These are phyloP conservation scores for Silene conica DNA, from an alignment of 148 eudicot species.

Conservation along the genomic window DNA sequence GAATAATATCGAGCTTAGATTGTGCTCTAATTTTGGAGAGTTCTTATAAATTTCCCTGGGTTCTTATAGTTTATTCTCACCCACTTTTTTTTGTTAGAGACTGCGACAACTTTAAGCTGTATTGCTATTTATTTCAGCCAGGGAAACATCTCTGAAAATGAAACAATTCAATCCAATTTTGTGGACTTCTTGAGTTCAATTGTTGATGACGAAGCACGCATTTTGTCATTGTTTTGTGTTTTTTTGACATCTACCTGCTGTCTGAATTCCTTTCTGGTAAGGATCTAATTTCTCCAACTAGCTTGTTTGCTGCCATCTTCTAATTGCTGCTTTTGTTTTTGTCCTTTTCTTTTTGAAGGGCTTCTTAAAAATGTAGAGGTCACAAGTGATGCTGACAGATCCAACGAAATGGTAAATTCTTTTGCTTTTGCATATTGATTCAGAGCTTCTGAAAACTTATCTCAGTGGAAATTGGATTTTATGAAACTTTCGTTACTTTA, in stretches of 20 bases:
- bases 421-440: conserved; percentile 3
- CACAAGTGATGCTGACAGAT: conserved; percentile 75
- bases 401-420: conserved; percentile 71
- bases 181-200: neutral
- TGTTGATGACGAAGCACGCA: too few species aligned
- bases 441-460: neutral
- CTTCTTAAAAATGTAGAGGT: conserved; percentile 70
- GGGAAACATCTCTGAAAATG: neutral
- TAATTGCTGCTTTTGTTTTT: neutral
- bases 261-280: neutral
- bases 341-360: conserved; percentile 38
- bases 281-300: neutral
- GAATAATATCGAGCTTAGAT: neutral
- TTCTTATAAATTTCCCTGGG: neutral
- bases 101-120: neutral
- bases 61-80: neutral
- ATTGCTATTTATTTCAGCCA: neutral
- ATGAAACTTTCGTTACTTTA: too few species aligned
- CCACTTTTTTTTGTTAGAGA: neutral
- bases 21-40: neutral
- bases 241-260: neutral
- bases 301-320: neutral
- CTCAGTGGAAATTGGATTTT: neutral
- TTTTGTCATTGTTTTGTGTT: neutral
- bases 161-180: neutral